phyloP scores from a whole-genome alignment of 2,329 filamentous ascomycete genomes.

The Beauveria varroae region DNA sequence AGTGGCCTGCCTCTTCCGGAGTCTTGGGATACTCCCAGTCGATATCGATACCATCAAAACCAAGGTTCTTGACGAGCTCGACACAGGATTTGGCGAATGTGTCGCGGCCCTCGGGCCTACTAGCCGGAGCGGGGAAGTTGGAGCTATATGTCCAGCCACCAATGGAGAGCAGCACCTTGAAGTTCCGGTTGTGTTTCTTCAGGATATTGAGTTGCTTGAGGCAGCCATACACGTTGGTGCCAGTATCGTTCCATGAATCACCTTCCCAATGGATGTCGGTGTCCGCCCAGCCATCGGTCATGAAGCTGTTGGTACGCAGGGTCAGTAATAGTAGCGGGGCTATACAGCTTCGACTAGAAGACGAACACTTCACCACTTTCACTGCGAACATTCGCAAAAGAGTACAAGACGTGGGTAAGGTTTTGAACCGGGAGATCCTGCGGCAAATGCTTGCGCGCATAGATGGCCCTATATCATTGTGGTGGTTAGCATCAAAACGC shows the following conservation, averaged over 20 bases:
- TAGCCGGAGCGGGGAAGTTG: constrained; percentile 72
- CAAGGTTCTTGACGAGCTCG: constrained; percentile 68
- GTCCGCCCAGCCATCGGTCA: constrained; percentile 58
- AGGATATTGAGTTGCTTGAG: constrained; percentile 81
- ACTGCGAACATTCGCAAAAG: constrained; percentile 78
- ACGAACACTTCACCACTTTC: constrained; percentile 71
- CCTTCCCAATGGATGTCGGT: constrained; percentile 66
- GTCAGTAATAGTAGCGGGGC: not conserved
- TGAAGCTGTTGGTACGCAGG: constrained; percentile 24
- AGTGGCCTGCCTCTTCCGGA: constrained; percentile 45
- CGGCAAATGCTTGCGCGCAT: constrained; percentile 76
- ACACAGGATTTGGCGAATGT: constrained; percentile 70
- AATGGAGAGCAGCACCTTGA: constrained; percentile 80
- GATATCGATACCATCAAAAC: constrained; percentile 65
- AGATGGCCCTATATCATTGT: constrained; percentile 57
- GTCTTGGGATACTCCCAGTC: constrained; percentile 62
- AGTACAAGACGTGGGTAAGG: constrained; percentile 82
- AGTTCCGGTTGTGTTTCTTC: constrained; percentile 71
- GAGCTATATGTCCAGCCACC: constrained; percentile 88
- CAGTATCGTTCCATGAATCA: constrained; percentile 63
- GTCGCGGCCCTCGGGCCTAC: constrained; percentile 59
- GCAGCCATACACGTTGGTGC: constrained; percentile 80
- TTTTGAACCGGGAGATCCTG: constrained; percentile 74
- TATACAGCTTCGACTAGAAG: not conserved
- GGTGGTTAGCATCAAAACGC: constrained; percentile 15